Conservation (phyloP, 1,139 yeast genomes). For the Waltiozyma solani region DNA sequence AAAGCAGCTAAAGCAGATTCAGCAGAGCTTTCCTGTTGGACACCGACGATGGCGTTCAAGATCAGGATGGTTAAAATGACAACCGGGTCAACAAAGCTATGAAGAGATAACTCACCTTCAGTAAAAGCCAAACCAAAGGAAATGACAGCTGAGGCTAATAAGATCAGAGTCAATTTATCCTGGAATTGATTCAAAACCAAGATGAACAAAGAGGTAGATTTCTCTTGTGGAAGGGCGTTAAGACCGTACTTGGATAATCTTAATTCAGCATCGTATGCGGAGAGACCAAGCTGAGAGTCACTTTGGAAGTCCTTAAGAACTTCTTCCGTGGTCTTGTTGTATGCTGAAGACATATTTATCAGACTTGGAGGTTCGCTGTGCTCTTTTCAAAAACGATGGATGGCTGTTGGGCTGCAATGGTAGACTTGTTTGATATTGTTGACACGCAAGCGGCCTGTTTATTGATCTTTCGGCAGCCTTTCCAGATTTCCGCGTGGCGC, state of each 20-base stretch:
- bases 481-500: too few species aligned
- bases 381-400: too few species aligned
- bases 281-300: slow-evolving; percentile 10
- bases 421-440: too few species aligned
- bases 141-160: slow-evolving; percentile 28
- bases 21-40: slow-evolving; percentile 32
- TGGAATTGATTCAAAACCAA: slow-evolving; percentile 27
- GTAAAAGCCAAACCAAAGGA: slow-evolving; percentile 26
- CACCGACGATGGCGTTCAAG: slow-evolving; percentile 32
- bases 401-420: not conserved
- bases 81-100: slow-evolving; percentile 28
- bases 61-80: slow-evolving; percentile 28
- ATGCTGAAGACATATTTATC: too few species aligned
- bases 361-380: too few species aligned
- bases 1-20: slow-evolving; percentile 30
- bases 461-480: too few species aligned
- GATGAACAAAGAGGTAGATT: slow-evolving; percentile 24
- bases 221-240: slow-evolving; percentile 22
- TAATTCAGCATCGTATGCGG: slow-evolving; percentile 7
- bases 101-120: slow-evolving; percentile 21
- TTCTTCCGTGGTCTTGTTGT: slow-evolving; percentile 5
- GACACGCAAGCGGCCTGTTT: too few species aligned
- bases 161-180: slow-evolving; percentile 28
- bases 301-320: slow-evolving; percentile 8
- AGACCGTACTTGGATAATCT: slow-evolving; percentile 14